Percentiles rank a stretch among this genome's conserved stretches.
Evolutionary conservation across 306 rosid genomes (phyloP).

Genomic region (Casuarina equisetifolia): DNA sequence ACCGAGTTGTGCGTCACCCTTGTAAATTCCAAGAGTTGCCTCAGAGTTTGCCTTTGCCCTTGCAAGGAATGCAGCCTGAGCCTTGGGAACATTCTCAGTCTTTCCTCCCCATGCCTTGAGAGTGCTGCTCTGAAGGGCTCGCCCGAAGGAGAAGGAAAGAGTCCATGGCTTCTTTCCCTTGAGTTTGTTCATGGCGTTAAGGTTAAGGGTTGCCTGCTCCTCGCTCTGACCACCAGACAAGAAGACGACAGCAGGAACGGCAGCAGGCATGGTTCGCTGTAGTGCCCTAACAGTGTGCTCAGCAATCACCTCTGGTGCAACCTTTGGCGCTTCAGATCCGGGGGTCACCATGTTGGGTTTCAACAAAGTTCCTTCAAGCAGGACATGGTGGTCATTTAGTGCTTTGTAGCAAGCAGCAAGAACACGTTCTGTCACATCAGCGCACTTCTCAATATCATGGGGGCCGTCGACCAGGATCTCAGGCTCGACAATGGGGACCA

Average conservation of each 20-base stretch:
- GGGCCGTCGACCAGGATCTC: conserved; percentile 80
- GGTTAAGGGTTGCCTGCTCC: conserved; percentile 77
- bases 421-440: conserved; percentile 75
- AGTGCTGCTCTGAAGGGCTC: conserved; percentile 89
- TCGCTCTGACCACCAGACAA: conserved; percentile 94
- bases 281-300: conserved; percentile 68
- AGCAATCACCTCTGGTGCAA: conserved; percentile 61
- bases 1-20: conserved; percentile 57
- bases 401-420: conserved; percentile 87
- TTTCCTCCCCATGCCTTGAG: conserved; percentile 84
- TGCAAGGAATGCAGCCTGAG: conserved; percentile 63
- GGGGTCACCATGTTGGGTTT: conserved; percentile 96
- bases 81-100: conserved; percentile 52
- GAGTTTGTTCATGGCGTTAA: conserved; percentile 72
- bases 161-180: conserved; percentile 88
- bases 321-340: conserved; percentile 62
- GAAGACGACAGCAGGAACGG: conserved; percentile 78
- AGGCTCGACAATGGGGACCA: conserved; percentile 89
- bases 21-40: conserved; percentile 76
- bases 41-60: conserved; percentile 84
- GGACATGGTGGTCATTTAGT: conserved; percentile 67
- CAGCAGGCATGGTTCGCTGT: conserved; percentile 65
- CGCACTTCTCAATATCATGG: conserved; percentile 65
- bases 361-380: conserved; percentile 79
- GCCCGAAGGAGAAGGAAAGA: conserved; percentile 77